A percentile compares a stretch with the other conserved stretches of the same genome.
phyloP scores from a whole-genome alignment of 2,329 filamentous ascomycete species.

The Tolypocladium paradoxum region DNA sequence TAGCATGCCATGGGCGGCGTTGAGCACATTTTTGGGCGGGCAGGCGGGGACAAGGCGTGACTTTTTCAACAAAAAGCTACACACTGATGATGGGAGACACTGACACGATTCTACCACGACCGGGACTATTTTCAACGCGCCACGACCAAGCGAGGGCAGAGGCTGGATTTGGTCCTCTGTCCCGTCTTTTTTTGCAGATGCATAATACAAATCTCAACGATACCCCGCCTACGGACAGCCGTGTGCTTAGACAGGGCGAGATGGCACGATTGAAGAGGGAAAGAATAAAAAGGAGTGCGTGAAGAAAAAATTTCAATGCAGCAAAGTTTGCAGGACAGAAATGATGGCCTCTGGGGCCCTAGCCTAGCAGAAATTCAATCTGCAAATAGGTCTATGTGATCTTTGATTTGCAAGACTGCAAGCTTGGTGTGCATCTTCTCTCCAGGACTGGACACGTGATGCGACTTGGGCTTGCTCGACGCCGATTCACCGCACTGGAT shows the following conservation, averaged over 20 bases:
- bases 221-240: constrained; percentile 20
- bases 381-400: neutral
- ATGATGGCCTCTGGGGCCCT: neutral
- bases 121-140: constrained; percentile 3
- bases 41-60: constrained; percentile 14
- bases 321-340: neutral
- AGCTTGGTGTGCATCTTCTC: no score
- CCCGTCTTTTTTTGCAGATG: constrained; percentile 16
- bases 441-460: neutral
- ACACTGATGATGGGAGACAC: constrained; percentile 8
- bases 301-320: neutral
- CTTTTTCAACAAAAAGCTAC: constrained; percentile 33
- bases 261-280: neutral
- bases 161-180: neutral
- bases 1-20: constrained; percentile 4
- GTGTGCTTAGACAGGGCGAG: constrained; percentile 7
- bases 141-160: constrained; percentile 3
- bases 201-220: constrained; percentile 29
- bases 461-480: neutral
- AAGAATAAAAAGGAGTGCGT: neutral
- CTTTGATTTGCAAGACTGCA: neutral
- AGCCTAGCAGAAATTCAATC: neutral
- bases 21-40: constrained; percentile 5
- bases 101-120: constrained; percentile 2
- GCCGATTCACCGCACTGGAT: neutral